Percentiles rank a stretch among this genome's conserved stretches.
Conservation (phyloP, 179 eudicot genomes). For the Amaranthus tricolor region DNA sequence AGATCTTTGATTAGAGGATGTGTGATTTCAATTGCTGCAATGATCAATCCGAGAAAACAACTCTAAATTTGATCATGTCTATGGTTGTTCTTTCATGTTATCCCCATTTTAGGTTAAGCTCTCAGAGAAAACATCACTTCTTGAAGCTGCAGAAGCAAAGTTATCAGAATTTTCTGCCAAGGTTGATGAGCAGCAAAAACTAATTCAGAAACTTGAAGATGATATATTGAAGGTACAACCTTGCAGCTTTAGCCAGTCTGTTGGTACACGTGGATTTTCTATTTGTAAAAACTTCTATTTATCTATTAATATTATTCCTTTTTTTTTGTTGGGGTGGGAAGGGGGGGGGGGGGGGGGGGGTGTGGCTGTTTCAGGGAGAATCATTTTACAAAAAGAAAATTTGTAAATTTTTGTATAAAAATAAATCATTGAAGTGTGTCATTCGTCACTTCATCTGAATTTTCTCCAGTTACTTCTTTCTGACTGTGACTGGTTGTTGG, state of each 20-base stretch:
- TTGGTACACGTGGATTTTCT: not conserved
- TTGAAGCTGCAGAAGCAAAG: slow-evolving; percentile 87
- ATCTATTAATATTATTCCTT: not conserved
- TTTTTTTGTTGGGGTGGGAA: too few relatives aligned
- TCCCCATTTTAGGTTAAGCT: slow-evolving; percentile 61
- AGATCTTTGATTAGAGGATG: not conserved
- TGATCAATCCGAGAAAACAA: slow-evolving; percentile 8
- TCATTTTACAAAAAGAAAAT: not conserved
- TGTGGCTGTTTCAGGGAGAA: not conserved
- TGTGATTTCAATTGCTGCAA: slow-evolving; percentile 11
- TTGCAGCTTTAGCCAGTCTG: slow-evolving; percentile 7
- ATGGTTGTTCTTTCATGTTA: not conserved
- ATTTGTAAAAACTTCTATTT: not conserved
- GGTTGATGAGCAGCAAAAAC: slow-evolving; percentile 72
- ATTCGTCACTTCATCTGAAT: not conserved
- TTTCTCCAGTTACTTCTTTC: not conserved
- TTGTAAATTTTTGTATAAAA: not conserved
- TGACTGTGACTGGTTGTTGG: too few relatives aligned
- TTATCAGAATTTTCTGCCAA: slow-evolving; percentile 57
- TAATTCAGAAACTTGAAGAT: slow-evolving; percentile 97
- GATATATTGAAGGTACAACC: slow-evolving; percentile 80
- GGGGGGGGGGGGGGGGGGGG: too few relatives aligned
- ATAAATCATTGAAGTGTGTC: not conserved
- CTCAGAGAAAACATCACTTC: slow-evolving; percentile 70
- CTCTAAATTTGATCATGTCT: slow-evolving; percentile 1